Percentiles rank a stretch among this genome's conserved stretches.
Evolutionary conservation across 768 basidiomycete species (phyloP).

Genomic region (Termitomyces sp.): DNA sequence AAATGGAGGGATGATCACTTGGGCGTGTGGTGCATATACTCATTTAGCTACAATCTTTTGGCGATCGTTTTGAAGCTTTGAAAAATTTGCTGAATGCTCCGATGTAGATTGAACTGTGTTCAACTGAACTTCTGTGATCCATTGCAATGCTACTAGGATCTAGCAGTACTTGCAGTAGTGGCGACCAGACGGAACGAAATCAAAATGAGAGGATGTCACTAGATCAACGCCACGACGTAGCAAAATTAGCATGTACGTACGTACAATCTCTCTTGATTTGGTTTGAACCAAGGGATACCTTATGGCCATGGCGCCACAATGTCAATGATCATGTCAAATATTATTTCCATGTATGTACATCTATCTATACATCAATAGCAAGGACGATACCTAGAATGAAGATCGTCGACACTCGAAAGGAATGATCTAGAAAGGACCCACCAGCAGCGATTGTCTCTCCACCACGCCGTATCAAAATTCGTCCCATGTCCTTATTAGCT

Average conservation of each 20-base stretch:
- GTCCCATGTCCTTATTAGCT: constrained; percentile 93
- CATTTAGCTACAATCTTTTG: neutral
- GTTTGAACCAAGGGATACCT: too few relatives aligned
- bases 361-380: neutral
- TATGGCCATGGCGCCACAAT: neutral
- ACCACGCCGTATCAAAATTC: constrained; percentile 78
- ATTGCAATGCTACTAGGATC: neutral
- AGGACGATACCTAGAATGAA: neutral
- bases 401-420: neutral
- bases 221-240: neutral
- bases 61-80: neutral
- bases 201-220: neutral
- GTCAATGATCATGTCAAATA: neutral
- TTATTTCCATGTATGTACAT: neutral
- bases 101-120: neutral
- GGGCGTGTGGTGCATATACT: too few relatives aligned
- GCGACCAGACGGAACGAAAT: neutral
- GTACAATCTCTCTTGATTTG: too few relatives aligned
- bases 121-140: neutral
- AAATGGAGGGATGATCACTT: too few relatives aligned
- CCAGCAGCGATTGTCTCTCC: constrained; percentile 96
- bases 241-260: too few relatives aligned
- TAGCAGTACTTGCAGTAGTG: too few relatives aligned
- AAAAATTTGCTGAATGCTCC: neutral
- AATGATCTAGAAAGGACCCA: constrained; percentile 20